Conservation (phyloP, 345 rosid species). For the Eucalyptus regnans region DNA sequence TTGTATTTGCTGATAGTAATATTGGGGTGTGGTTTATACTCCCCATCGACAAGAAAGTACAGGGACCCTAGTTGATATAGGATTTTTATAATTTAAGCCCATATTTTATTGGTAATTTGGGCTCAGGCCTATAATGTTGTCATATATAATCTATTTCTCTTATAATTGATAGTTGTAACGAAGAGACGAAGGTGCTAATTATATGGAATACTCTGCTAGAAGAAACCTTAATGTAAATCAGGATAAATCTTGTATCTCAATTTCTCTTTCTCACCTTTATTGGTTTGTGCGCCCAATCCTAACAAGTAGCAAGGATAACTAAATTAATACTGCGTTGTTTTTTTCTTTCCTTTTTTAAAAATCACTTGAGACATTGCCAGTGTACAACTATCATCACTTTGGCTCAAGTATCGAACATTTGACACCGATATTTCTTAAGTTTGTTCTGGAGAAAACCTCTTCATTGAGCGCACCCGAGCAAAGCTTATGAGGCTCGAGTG, state of each 20-base stretch:
- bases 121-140: no score
- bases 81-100: not conserved
- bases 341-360: no score
- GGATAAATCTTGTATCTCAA: not conserved
- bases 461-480: not conserved
- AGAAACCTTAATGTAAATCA: not conserved
- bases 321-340: not conserved
- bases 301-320: not conserved
- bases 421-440: not conserved
- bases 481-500: not conserved
- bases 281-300: not conserved
- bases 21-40: not conserved
- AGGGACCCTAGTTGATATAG: rapidly evolving
- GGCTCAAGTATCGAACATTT: not conserved
- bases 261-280: no score
- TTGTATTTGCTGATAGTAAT: rapidly evolving
- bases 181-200: no score
- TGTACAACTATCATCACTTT: not conserved
- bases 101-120: not conserved
- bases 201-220: no score
- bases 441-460: not conserved
- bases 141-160: rapidly evolving
- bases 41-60: rapidly evolving
- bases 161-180: not conserved
- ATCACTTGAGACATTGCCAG: not conserved